Evolutionary conservation across 768 basidiomycete genomes (phyloP).

Genomic region (Phanerochaete sordida): DNA sequence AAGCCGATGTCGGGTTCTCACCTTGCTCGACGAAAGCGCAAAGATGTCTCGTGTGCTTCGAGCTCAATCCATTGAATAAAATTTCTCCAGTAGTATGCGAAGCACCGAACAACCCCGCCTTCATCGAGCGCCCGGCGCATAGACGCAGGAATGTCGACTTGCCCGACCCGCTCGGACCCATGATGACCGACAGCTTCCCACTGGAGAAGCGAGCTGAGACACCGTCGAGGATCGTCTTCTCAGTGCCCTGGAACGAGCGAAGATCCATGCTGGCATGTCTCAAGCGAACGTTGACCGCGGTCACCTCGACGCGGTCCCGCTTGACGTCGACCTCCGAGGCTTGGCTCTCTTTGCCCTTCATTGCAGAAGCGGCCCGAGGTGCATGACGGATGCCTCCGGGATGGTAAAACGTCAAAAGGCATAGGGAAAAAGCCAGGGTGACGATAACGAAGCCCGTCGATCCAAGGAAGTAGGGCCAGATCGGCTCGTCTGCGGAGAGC

Average conservation of each 20-base stretch:
- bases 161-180: neutral
- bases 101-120: neutral
- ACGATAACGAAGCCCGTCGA: slow-evolving; percentile 28
- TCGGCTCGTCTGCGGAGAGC: slow-evolving; percentile 24
- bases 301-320: neutral
- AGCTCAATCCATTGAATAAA: neutral
- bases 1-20: neutral
- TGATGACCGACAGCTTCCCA: neutral
- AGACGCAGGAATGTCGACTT: neutral
- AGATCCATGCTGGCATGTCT: neutral
- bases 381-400: neutral
- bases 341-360: neutral
- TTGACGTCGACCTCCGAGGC: neutral
- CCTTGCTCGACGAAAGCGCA: neutral
- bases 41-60: neutral
- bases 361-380: neutral
- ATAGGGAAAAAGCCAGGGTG: slow-evolving; percentile 7
- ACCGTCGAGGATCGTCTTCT: neutral
- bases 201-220: neutral
- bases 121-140: neutral
- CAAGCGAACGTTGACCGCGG: neutral
- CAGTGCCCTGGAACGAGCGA: neutral
- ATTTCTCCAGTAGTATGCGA: neutral
- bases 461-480: slow-evolving; percentile 21
- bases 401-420: neutral